phyloP scores from a whole-genome alignment of 2,329 filamentous ascomycete genomes.

The Zymoseptoria tritici region DNA sequence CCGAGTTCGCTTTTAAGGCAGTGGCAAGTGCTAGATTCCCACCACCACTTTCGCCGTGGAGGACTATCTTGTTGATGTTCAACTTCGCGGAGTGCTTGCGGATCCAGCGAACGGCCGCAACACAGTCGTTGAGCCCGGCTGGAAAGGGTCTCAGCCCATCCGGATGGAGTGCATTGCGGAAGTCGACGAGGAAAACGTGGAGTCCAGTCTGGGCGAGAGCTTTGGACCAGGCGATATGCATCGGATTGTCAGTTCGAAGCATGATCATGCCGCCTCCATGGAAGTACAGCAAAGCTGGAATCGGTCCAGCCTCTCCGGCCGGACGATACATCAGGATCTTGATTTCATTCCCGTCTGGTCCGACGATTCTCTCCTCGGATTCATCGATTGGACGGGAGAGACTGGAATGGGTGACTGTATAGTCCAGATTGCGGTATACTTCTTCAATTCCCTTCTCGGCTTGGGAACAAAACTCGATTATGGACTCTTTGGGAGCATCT shows the following conservation, averaged over 20 bases:
- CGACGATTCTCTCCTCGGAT: constrained; percentile 1
- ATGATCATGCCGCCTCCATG: constrained; percentile 25
- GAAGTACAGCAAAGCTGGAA: constrained; percentile 22
- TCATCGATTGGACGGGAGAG: not conserved
- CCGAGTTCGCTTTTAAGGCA: constrained; percentile 18
- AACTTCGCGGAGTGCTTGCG: constrained; percentile 14
- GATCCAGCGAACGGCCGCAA: constrained; percentile 16
- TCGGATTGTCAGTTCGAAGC: constrained; percentile 7
- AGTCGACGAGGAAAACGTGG: constrained; percentile 21
- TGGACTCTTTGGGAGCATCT: not conserved
- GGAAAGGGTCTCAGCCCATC: constrained; percentile 21
- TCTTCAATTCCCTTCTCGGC: not conserved
- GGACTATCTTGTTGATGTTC: constrained; percentile 19
- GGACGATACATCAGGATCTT: constrained; percentile 9
- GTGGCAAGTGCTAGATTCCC: constrained; percentile 24
- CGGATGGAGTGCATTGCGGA: constrained; percentile 22
- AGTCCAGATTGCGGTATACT: not conserved
- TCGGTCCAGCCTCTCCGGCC: not conserved
- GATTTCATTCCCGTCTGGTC: constrained; percentile 16
- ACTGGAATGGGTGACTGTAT: not conserved
- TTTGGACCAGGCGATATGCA: constrained; percentile 12
- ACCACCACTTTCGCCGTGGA: constrained; percentile 26
- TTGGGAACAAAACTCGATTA: not conserved
- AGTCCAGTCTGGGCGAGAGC: constrained; percentile 17
- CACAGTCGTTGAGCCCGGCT: constrained; percentile 23